A percentile compares a stretch with the other conserved stretches of the same genome.
Evolutionary conservation across 164 flowering plant species (phyloP).

Genomic region (Piper betle): DNA sequence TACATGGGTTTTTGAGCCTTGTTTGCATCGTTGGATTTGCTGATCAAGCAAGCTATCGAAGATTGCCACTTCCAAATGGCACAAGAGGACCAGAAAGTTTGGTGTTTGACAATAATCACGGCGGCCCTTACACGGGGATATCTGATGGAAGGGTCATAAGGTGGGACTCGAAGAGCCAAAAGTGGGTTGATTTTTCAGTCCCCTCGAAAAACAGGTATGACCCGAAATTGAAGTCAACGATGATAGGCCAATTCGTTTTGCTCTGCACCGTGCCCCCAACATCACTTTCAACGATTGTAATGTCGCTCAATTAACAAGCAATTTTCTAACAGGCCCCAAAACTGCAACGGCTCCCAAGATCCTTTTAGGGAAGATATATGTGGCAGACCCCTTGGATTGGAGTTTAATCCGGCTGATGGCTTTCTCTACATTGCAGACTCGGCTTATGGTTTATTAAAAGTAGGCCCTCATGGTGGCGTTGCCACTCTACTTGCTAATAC

Average conservation of each 20-base stretch:
- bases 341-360: slow-evolving; percentile 9
- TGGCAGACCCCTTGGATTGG: slow-evolving; percentile 29
- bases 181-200: slow-evolving; percentile 5
- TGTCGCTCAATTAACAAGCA: too few relatives aligned
- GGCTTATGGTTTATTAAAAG: slow-evolving; percentile 17
- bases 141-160: slow-evolving; percentile 69
- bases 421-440: slow-evolving; percentile 28
- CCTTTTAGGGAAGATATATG: slow-evolving; percentile 9
- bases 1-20: too few relatives aligned
- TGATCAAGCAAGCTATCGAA: not conserved
- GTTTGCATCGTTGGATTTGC: too few relatives aligned
- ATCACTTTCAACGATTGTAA: too few relatives aligned
- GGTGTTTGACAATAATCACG: slow-evolving; percentile 63
- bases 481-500: slow-evolving; percentile 3
- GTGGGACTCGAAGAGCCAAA: not conserved
- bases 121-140: slow-evolving; percentile 89
- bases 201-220: slow-evolving; percentile 4
- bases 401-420: slow-evolving; percentile 13
- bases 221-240: too few relatives aligned
- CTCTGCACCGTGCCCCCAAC: too few relatives aligned
- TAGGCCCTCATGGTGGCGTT: slow-evolving; percentile 16
- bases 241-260: too few relatives aligned
- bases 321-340: not conserved
- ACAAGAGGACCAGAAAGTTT: slow-evolving; percentile 82
- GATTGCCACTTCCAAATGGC: slow-evolving; percentile 7